These are phyloP conservation scores for Globisporangium uncinulatum DNA, from an alignment of 352 stramenopile species.

Conservation along the genomic window DNA sequence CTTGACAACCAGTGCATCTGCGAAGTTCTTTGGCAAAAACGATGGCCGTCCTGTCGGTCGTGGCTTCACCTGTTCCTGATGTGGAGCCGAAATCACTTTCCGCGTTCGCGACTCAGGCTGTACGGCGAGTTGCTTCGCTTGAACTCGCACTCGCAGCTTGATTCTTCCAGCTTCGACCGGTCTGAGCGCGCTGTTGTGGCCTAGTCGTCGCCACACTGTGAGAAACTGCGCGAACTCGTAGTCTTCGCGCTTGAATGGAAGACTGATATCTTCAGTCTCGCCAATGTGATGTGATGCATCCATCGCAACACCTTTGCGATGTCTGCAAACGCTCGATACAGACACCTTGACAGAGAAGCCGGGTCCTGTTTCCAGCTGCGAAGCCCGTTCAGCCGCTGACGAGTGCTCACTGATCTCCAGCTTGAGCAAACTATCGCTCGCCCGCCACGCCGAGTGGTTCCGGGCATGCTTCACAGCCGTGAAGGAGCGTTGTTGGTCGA, in stretches of 20 bases:
- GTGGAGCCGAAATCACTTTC: background rate
- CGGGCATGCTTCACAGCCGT: constrained; percentile 21
- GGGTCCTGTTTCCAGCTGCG: background rate
- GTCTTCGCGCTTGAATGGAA: constrained; percentile 12
- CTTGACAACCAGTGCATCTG: constrained; percentile 28
- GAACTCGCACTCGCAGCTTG: constrained; percentile 27
- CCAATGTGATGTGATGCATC: constrained; percentile 14
- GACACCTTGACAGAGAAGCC: constrained; percentile 6
- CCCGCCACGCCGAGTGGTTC: constrained; percentile 31
- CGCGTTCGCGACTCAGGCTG: background rate
- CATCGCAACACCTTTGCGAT: background rate
- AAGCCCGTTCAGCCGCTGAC: background rate
- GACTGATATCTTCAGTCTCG: constrained; percentile 20
- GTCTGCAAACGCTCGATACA: constrained; percentile 1
- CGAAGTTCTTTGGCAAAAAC: constrained; percentile 21
- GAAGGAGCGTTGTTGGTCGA: constrained; percentile 4
- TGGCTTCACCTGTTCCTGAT: constrained; percentile 2
- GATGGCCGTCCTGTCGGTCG: background rate
- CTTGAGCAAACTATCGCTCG: constrained; percentile 14
- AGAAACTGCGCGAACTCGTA: constrained; percentile 30
- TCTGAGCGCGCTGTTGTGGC: constrained; percentile 4
- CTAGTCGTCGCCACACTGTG: constrained; percentile 16
- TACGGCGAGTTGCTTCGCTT: constrained; percentile 13
- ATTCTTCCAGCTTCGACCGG: constrained; percentile 20
- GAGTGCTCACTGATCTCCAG: constrained; percentile 4